These are phyloP conservation scores for Niebla homalea DNA, from an alignment of 495 filamentous ascomycete genomes.

Conservation along the genomic window DNA sequence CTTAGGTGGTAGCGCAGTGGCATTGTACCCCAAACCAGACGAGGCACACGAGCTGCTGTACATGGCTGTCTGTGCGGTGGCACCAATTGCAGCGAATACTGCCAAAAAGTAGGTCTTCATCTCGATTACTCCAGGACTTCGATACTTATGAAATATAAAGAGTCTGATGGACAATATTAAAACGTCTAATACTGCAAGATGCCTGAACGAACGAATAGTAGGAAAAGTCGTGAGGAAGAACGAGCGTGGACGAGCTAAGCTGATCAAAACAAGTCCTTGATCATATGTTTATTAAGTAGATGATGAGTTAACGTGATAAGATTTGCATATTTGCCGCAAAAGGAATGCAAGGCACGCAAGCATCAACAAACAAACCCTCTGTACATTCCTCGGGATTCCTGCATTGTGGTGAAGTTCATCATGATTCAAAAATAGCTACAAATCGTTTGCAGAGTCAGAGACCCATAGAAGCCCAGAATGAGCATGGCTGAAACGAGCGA, in stretches of 20 bases:
- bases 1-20: conserved; percentile 4
- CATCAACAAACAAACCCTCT: conserved; percentile 15
- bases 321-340: conserved; percentile 15
- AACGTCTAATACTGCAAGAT: not conserved
- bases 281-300: conserved; percentile 14
- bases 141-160: not conserved
- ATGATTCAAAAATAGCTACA: not conserved
- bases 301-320: conserved; percentile 13
- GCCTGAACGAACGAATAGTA: conserved; percentile 3
- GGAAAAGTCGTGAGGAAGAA: conserved; percentile 6
- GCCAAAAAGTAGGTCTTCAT: conserved; percentile 6
- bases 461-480: no score
- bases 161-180: not conserved
- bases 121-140: not conserved
- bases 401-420: not conserved
- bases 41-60: conserved; percentile 8
- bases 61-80: conserved; percentile 3
- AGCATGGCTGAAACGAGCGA: not conserved
- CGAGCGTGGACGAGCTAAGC: conserved; percentile 17
- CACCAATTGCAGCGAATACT: conserved; percentile 1
- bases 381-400: not conserved
- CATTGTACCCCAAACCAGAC: conserved; percentile 1
- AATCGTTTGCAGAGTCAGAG: not conserved
- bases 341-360: conserved; percentile 19
- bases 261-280: conserved; percentile 5